These are phyloP conservation scores for Malus hybrid DNA, from an alignment of 331 rosid genomes.

Conservation along the genomic window DNA sequence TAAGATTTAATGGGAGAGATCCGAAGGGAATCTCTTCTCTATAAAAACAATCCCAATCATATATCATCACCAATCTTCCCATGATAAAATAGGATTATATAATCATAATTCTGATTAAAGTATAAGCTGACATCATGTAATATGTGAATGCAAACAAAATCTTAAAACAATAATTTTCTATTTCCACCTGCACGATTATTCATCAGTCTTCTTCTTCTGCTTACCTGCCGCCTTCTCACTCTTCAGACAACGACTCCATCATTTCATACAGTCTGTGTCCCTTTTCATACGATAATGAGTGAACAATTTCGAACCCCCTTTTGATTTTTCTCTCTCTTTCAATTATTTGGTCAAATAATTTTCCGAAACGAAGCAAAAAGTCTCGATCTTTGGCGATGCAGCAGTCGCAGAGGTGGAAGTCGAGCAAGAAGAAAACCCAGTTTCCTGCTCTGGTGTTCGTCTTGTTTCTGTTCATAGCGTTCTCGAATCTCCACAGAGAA, in stretches of 20 bases:
- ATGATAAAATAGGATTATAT: too few species aligned
- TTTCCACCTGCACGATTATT: background rate
- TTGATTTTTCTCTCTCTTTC: background rate
- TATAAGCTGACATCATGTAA: background rate
- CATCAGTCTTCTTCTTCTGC: background rate
- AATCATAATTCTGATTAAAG: background rate
- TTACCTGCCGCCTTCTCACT: background rate
- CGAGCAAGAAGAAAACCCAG: constrained; percentile 65
- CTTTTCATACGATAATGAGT: background rate
- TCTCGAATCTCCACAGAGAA: constrained; percentile 62
- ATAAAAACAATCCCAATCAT: too few species aligned
- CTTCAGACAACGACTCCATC: background rate
- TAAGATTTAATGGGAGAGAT: too few species aligned
- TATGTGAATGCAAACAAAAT: background rate
- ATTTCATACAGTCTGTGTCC: background rate
- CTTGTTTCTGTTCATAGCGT: constrained; percentile 44
- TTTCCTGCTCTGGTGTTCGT: constrained; percentile 47
- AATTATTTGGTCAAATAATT: constrained; percentile 5
- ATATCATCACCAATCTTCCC: too few species aligned
- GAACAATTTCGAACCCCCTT: background rate
- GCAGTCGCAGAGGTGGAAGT: constrained; percentile 19
- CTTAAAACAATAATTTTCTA: background rate
- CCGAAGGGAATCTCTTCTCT: too few species aligned
- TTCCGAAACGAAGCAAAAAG: background rate
- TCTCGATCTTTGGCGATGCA: constrained; percentile 26